Evolutionary conservation across 192 early-diverging fungal genomes (phyloP).

Genomic region (Chytriomyces sp.): DNA sequence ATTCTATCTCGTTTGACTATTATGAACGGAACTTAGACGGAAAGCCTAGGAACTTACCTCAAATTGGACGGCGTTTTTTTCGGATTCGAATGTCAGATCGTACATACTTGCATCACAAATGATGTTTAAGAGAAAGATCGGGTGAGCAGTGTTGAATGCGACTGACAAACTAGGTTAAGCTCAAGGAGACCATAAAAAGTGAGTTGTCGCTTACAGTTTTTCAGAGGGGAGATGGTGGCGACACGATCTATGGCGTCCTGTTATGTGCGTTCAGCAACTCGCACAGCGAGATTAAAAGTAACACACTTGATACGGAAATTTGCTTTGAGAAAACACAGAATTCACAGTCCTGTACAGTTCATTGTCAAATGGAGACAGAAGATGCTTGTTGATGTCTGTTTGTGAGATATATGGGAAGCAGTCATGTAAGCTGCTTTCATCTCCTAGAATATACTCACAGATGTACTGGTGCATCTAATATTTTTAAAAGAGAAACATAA

Average conservation of each 20-base stretch:
- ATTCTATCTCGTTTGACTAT: too few relatives aligned
- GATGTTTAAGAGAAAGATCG: constrained; percentile 59
- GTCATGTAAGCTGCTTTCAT: not conserved
- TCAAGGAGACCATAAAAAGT: not conserved
- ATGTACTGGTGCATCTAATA: constrained; percentile 57
- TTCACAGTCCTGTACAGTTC: constrained; percentile 47
- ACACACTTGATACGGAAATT: constrained; percentile 36
- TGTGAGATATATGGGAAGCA: not conserved
- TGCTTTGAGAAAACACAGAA: constrained; percentile 34
- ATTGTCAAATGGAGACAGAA: constrained; percentile 36
- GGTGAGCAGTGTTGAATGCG: constrained; percentile 31
- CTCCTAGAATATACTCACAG: constrained; percentile 35
- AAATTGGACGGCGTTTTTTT: constrained; percentile 58
- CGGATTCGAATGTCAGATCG: constrained; percentile 59
- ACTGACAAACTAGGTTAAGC: not conserved
- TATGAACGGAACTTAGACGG: too few relatives aligned
- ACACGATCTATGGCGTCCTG: not conserved
- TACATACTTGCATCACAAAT: constrained; percentile 46
- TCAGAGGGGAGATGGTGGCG: not conserved
- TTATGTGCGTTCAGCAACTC: not conserved
- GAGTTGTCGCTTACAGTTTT: not conserved
- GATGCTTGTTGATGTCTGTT: constrained; percentile 54
- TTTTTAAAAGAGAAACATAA: not conserved
- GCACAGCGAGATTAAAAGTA: constrained; percentile 1
- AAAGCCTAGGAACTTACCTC: constrained; percentile 35